Percentiles rank a stretch among this genome's conserved stretches.
phyloP scores from a whole-genome alignment of 495 filamentous ascomycete genomes.

The Lepidopterella palustris region DNA sequence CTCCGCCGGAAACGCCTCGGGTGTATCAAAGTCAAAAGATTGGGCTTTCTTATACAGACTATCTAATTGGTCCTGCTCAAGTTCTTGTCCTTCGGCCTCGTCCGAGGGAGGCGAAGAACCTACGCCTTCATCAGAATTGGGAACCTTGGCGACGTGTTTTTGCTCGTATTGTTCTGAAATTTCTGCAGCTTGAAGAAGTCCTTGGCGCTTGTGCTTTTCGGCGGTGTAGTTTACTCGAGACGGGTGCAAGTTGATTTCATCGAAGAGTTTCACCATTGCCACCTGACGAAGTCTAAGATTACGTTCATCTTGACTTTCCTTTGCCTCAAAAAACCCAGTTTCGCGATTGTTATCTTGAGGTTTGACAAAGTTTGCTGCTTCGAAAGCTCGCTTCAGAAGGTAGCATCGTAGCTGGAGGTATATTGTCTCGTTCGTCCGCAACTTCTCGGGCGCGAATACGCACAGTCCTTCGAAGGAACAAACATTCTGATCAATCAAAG shows the following conservation, averaged over 20 bases:
- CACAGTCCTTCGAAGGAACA: constrained; percentile 82
- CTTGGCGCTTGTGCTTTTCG: constrained; percentile 70
- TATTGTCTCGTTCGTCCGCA: constrained; percentile 87
- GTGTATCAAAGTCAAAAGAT: constrained; percentile 90
- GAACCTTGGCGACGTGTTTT: constrained; percentile 39
- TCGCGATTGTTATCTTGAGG: constrained; percentile 62
- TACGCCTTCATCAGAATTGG: constrained; percentile 15
- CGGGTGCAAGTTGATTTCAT: constrained; percentile 78
- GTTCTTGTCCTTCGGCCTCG: constrained; percentile 79
- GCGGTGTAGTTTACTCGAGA: constrained; percentile 65
- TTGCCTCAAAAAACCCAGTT: constrained; percentile 66
- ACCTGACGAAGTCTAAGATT: constrained; percentile 80
- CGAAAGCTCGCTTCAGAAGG: constrained; percentile 66
- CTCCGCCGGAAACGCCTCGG: constrained; percentile 70
- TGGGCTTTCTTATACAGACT: constrained; percentile 93
- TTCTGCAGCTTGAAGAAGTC: constrained; percentile 79
- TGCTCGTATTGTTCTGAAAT: constrained; percentile 73
- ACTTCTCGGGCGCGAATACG: constrained; percentile 78
- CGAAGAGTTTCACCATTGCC: constrained; percentile 78
- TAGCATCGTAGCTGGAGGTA: constrained; percentile 81
- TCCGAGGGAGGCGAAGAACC: constrained; percentile 46
- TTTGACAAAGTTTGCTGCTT: constrained; percentile 49
- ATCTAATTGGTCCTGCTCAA: constrained; percentile 94
- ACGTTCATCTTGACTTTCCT: constrained; percentile 81
- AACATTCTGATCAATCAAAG: constrained; percentile 84